Conservation (phyloP, 2,329 filamentous ascomycete species). For the Parastagonospora avenae region DNA sequence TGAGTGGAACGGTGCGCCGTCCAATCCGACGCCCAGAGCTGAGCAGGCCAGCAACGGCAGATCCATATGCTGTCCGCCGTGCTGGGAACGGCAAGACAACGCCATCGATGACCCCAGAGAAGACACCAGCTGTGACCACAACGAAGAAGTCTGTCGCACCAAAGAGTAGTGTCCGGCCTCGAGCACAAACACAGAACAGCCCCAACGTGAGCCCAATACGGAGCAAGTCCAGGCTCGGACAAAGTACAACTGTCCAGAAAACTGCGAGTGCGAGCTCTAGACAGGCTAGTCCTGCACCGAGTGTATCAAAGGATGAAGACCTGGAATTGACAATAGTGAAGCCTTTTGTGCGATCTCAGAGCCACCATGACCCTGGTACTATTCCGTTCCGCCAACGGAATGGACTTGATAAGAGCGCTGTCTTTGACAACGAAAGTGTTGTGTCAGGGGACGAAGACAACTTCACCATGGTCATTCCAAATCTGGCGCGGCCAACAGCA, state of each 20-base stretch:
- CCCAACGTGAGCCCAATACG: conserved; percentile 43
- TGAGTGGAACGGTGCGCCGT: conserved; percentile 65
- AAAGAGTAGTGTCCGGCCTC: conserved; percentile 37
- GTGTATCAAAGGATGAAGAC: conserved; percentile 49
- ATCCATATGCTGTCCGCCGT: conserved; percentile 55
- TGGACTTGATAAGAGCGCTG: conserved; percentile 45
- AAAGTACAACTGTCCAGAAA: conserved; percentile 35
- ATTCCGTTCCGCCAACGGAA: conserved; percentile 46
- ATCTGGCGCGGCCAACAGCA: conserved; percentile 32
- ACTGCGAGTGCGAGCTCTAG: conserved; percentile 33
- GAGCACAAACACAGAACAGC: conserved; percentile 41
- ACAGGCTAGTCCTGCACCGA: conserved; percentile 39
- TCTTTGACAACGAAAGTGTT: conserved; percentile 46
- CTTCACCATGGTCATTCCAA: conserved; percentile 59
- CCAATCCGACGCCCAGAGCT: conserved; percentile 53
- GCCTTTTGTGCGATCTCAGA: conserved; percentile 47
- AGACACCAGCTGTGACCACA: conserved; percentile 49
- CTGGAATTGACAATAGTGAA: conserved; percentile 54
- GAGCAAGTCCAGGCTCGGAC: conserved; percentile 44
- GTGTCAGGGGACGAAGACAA: conserved; percentile 52
- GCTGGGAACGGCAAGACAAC: conserved; percentile 48
- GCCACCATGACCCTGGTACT: conserved; percentile 33
- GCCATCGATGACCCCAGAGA: conserved; percentile 54
- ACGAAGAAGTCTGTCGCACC: conserved; percentile 43
- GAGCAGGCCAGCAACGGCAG: conserved; percentile 58